Base-by-base conservation (phyloP, 2,329 filamentous ascomycete species). In the Fusarium sarcochroum region DNA sequence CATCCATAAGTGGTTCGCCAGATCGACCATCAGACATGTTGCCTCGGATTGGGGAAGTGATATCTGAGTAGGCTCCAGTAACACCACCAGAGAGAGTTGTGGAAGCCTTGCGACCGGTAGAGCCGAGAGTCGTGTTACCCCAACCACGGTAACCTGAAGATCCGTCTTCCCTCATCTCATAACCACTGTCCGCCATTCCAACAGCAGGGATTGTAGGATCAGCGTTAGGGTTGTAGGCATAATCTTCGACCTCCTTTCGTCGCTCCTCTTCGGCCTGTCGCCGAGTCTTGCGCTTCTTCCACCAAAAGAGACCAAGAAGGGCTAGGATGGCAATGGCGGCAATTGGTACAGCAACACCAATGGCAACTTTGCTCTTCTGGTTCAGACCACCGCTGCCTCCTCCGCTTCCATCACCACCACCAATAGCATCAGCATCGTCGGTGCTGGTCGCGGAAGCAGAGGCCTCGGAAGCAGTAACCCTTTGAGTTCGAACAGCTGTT, bases 161-260 rank as follows among this genome's bases (percentile, higher is more conserved):
- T 59, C 87, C 86, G 67, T 93, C 92, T 76, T 97, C 93, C 59
- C 89, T 86, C 90, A 94, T 94, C 77, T 95, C 90, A 72, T 89
- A 89, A 41, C 86, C 82, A 53, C 86, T 86, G 54, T 86, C 88
- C 7, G 80, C 79, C 35, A 77, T 77, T 38, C 80, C 83, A 14
- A 87, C 78, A 13, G 82, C 82, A 8, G 82, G 87, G 14, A 97
- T 84, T 1, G 92, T 93, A 1, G 94, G 93, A 76, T 98, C 94
- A 63, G 94, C 91, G 80, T 98, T 98, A n/a, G 96, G 96, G 79
- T 98, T 98, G 84, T 94, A 98, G 32, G 92, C 91, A 78, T 98
- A 98, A 77, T 98, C 96, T 78, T 98, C 95, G 13, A 98, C 94
- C 80, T 99, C 96, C 82, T 98, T 98, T 68, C 94, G 89, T 50